Base-by-base conservation (phyloP, 805 yeast species). In the Dipodascopsis uninucleata region DNA sequence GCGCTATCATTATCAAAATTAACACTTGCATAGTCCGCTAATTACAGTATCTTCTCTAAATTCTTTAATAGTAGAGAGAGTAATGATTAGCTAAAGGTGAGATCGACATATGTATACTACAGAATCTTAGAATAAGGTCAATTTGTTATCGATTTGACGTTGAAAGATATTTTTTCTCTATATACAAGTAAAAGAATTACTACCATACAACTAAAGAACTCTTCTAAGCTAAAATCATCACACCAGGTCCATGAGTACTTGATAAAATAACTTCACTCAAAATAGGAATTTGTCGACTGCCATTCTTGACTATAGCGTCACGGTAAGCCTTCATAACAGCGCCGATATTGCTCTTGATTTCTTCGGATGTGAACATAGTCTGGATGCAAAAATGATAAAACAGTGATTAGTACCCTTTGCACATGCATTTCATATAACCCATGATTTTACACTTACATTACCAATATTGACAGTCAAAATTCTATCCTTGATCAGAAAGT, bases 241-340 rank as follows among this genome's bases (percentile, higher is more conserved):
- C 38, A 14, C 48, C 31, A 5, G 55, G 55, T 8, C 55, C 53
- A 29, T 25, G 33, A 5, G 55, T 47, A 3, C 52, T 43, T n/a
- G 28, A 34, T 5, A 50, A 41, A 16, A 42, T 36, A 10, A 50
- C 24, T 31, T 50, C 55, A 9, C 35, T 32, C 20, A 50, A 35
- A n/a, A 45, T 9, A 5, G 55, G 52, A 36, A 35, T 31, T 12
- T 43, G 42, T 21, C 34, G 20, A n/a, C 28, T 28, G n/a, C 24
- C 22, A 10, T 39, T 14, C 14, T 22, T 23, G 28, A 14, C 17
- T 10, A 46, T 36, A 1, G 49, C 46, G 5, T 10, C 8, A n/a
- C 52, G 28, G 36, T 35, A 49, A 9, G 52, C 54, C 9, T 32
- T 36, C 52, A 49, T 39, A 28, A 49, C 24, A 14, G 54, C 29